Base-by-base conservation (phyloP, 1,139 yeast genomes). In the Ogataea hybrid region DNA sequence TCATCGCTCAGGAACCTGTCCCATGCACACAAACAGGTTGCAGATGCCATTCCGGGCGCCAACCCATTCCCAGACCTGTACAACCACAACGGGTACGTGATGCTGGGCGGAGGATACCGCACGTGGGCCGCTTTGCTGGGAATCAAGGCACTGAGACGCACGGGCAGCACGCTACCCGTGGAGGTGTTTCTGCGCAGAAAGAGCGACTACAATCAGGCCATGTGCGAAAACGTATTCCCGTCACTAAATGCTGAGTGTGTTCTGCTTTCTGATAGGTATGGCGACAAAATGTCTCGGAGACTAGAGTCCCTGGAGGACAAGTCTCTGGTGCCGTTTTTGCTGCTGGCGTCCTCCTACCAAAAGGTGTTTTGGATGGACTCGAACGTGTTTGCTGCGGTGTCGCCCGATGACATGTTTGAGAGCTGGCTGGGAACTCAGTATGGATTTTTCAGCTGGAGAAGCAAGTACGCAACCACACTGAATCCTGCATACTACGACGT, bases 381-480 rank as follows among this genome's bases (percentile, higher is more conserved):
- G 2, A 89, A 83, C 58, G 73, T 80, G 50, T 73, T 80, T 55
- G 84, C 88, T 6, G 69, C 80, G 32, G 65, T 59, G 31, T 74
- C 77, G 47, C 71, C 81, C 17, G 87, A 82, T 48, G 62, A 67
- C 44, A 58, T 81, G 25, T 79, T 77, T 46, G 56, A 56, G 2
- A 58, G 67, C 5, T 51, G 59, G n/a, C 57, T 69, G 6, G 69
- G 59, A 47, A 34, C 50, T 9, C 54, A 60, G n/a, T 53, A 57
- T 35, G 73, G 73, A 3, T 50, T 73, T 49, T 63, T 73, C 5
- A 49, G 81, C 8, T 83, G 90, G 90, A 89, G 89, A 4, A 88
- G 81, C 57, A 77, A 76, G 44, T 82, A 88, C 87, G 67, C 75
- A 42, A 69, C 89, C 51, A 71, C 81, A 1, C 75, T 81, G 0